Conservation (phyloP, 805 yeast species). For the Phaffomyces thermotolerans region DNA sequence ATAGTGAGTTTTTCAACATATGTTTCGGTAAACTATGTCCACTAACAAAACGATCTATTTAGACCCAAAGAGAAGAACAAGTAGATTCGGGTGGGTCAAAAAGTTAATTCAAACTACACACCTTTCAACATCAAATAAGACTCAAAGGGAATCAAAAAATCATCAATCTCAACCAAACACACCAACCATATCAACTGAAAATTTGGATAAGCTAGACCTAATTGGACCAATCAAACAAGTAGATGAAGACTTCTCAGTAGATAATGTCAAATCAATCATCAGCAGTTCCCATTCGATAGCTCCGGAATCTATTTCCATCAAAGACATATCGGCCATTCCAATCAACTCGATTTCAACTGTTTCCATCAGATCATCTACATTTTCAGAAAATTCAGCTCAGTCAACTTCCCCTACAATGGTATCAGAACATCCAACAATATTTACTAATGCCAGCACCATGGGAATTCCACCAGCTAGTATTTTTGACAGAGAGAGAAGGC, state of each 20-base stretch:
- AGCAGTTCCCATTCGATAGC: slow-evolving; percentile 4
- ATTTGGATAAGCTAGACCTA: neutral
- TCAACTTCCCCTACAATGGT: slow-evolving; percentile 30
- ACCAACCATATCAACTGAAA: neutral
- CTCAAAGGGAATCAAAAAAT: neutral
- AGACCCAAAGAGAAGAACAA: neutral
- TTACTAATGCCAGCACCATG: slow-evolving; percentile 56
- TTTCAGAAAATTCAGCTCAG: slow-evolving; percentile 29
- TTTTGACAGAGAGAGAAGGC: slow-evolving; percentile 33
- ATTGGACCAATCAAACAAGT: neutral
- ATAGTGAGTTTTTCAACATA: neutral
- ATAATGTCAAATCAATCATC: too few relatives aligned
- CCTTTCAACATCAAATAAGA: neutral
- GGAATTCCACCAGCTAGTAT: slow-evolving; percentile 75
- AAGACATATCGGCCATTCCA: slow-evolving; percentile 26
- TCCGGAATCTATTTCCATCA: slow-evolving; percentile 8
- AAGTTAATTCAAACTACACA: neutral
- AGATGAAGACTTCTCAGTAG: too few relatives aligned
- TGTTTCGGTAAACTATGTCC: neutral
- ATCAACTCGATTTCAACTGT: slow-evolving; percentile 28
- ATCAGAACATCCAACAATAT: slow-evolving; percentile 33
- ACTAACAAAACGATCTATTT: neutral
- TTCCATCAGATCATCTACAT: slow-evolving; percentile 30
- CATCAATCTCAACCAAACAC: neutral
- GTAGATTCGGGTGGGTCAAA: slow-evolving; percentile 1